Percentiles rank a stretch among this genome's conserved stretches.
phyloP scores from a whole-genome alignment of 2,329 filamentous ascomycete genomes.

The Bipolaris bicolor region DNA sequence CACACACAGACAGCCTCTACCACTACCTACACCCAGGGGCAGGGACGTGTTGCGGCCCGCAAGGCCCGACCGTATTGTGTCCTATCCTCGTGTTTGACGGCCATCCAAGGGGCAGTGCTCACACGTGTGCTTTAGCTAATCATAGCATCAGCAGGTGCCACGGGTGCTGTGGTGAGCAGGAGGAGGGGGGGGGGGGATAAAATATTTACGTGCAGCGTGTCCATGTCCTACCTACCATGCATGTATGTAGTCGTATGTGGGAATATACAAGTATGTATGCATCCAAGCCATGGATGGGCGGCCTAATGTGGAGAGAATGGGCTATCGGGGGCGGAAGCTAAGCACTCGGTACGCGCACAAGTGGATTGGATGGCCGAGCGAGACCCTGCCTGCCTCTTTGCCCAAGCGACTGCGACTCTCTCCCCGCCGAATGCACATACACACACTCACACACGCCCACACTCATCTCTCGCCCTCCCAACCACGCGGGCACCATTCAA shows the following conservation, averaged over 20 bases:
- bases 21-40: not conserved
- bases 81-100: too few species aligned
- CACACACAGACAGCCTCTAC: too few species aligned
- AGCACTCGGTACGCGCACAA: conserved; percentile 3
- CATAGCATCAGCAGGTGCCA: too few species aligned
- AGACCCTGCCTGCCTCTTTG: not conserved
- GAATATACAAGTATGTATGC: not conserved
- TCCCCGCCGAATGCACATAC: conserved; percentile 6
- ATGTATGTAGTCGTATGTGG: too few species aligned
- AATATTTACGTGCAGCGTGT: too few species aligned
- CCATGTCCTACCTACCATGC: too few species aligned
- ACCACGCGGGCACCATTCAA: not conserved
- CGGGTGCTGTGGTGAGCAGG: too few species aligned
- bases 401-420: conserved; percentile 2
- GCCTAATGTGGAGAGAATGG: conserved; percentile 1
- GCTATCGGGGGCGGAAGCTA: conserved; percentile 5
- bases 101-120: too few species aligned
- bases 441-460: not conserved
- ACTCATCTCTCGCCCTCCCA: not conserved
- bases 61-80: not conserved
- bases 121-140: too few species aligned
- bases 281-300: not conserved
- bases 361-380: not conserved
- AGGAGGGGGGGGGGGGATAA: too few species aligned
- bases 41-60: not conserved